Conservation (phyloP, 2,329 filamentous ascomycete species). For the Leptographium procerum region DNA sequence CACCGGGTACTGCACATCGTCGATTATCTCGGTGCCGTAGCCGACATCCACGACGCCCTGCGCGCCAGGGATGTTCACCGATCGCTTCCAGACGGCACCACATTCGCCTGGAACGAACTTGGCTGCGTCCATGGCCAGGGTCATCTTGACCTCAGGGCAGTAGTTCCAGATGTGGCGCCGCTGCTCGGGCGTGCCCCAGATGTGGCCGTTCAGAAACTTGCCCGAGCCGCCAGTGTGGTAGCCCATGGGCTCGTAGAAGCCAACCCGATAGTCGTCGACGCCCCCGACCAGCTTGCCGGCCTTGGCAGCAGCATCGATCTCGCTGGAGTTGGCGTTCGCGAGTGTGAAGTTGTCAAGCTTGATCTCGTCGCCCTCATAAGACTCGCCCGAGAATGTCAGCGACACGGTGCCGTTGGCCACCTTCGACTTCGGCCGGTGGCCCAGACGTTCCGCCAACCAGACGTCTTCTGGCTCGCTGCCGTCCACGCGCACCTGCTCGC, state of each 20-base stretch:
- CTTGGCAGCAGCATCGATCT: constrained; percentile 18
- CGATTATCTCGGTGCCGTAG: constrained; percentile 28
- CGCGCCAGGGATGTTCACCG: constrained; percentile 11
- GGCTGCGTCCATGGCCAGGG: constrained; percentile 41
- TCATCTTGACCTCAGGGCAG: constrained; percentile 49
- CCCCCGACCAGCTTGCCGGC: constrained; percentile 25
- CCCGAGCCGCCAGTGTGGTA: constrained; percentile 44
- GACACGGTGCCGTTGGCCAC: constrained; percentile 41
- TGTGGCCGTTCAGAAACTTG: constrained; percentile 27
- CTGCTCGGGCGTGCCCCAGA: constrained; percentile 37
- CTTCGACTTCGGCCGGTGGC: constrained; percentile 32
- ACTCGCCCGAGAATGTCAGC: constrained; percentile 39
- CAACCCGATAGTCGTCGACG: constrained; percentile 38
- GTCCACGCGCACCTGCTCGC: constrained; percentile 31
- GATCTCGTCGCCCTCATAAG: constrained; percentile 23
- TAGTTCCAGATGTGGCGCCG: constrained; percentile 43
- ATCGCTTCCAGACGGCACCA: constrained; percentile 32
- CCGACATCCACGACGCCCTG: constrained; percentile 16
- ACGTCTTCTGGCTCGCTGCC: constrained; percentile 41
- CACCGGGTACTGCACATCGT: constrained; percentile 28
- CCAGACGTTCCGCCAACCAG: constrained; percentile 42
- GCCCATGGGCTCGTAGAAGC: constrained; percentile 46
- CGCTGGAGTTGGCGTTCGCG: constrained; percentile 11
- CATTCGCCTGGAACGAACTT: constrained; percentile 38
- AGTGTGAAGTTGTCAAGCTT: constrained; percentile 14